Conservation (phyloP, 257 asterid genomes). For the Solanum okadae region DNA sequence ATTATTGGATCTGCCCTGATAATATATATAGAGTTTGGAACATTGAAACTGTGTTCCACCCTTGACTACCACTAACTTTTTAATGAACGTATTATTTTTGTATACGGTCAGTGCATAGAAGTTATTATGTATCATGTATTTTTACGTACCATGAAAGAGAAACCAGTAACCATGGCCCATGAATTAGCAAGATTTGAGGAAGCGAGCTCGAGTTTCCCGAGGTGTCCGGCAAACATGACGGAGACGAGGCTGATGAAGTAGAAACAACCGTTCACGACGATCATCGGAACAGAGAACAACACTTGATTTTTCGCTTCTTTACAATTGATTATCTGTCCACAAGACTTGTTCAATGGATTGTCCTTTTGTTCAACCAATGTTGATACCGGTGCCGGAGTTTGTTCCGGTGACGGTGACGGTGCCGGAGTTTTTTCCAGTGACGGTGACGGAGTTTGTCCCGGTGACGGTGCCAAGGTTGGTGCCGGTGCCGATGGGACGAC, state of each 20-base stretch:
- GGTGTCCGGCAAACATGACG: constrained; percentile 23
- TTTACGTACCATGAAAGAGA: constrained; percentile 11
- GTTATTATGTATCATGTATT: background rate
- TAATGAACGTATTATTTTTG: too few species aligned
- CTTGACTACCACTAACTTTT: too few species aligned
- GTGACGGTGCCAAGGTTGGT: background rate
- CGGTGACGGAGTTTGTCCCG: too few species aligned
- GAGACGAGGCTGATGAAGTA: constrained; percentile 12
- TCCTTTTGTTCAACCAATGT: background rate
- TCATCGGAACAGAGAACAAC: constrained; percentile 9
- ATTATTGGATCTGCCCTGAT: background rate
- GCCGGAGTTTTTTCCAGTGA: too few species aligned
- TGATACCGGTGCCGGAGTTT: background rate
- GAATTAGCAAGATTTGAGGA: constrained; percentile 19
- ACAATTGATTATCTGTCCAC: background rate
- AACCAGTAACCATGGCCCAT: constrained; percentile 22
- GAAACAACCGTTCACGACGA: constrained; percentile 6
- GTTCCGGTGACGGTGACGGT: background rate
- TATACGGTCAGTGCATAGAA: too few species aligned
- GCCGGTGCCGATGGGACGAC: background rate
- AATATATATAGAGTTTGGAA: background rate
- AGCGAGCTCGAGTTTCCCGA: constrained; percentile 19
- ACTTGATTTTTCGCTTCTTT: constrained; percentile 8
- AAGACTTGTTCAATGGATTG: background rate
- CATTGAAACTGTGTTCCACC: too few species aligned